Percentiles rank a stretch among this genome's conserved stretches.
Conservation (phyloP, 179 eudicot genomes). For the Vitellaria paradoxa region DNA sequence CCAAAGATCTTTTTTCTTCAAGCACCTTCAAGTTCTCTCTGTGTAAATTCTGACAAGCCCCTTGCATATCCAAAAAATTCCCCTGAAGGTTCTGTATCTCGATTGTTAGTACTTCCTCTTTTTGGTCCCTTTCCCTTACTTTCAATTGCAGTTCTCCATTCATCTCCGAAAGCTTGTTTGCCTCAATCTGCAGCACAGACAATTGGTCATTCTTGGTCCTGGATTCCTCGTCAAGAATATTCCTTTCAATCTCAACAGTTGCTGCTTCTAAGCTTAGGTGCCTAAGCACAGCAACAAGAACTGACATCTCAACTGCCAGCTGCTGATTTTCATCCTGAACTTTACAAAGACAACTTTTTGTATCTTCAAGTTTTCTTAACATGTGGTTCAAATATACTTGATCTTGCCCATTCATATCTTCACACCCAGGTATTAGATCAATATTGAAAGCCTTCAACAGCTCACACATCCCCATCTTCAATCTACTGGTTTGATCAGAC, state of each 20-base stretch:
- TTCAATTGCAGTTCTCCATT: slow-evolving; percentile 52
- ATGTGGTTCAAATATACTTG: slow-evolving; percentile 40
- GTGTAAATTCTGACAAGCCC: slow-evolving; percentile 42
- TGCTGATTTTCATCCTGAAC: slow-evolving; percentile 59
- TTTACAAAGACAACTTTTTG: slow-evolving; percentile 38
- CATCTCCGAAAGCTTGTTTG: slow-evolving; percentile 48
- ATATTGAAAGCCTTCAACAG: slow-evolving; percentile 51
- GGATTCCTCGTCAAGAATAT: slow-evolving; percentile 44
- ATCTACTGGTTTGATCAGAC: slow-evolving; percentile 40
- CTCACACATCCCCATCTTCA: slow-evolving; percentile 56
- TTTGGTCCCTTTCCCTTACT: slow-evolving; percentile 45
- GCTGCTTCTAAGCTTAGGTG: slow-evolving; percentile 54
- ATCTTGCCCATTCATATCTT: slow-evolving; percentile 42
- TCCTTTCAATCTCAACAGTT: slow-evolving; percentile 40
- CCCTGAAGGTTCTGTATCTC: slow-evolving; percentile 50
- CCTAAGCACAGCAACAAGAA: slow-evolving; percentile 51
- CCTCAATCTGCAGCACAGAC: slow-evolving; percentile 44
- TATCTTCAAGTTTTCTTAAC: slow-evolving; percentile 41
- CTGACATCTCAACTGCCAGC: slow-evolving; percentile 56
- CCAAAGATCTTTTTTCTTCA: slow-evolving; percentile 53
- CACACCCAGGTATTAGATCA: slow-evolving; percentile 31
- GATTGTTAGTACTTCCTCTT: slow-evolving; percentile 41
- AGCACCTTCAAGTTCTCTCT: slow-evolving; percentile 40
- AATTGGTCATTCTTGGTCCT: slow-evolving; percentile 43
- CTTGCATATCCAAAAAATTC: slow-evolving; percentile 52